These are phyloP conservation scores for Eimeria praecox DNA, from an alignment of 169 alveolate species.

Conservation along the genomic window DNA sequence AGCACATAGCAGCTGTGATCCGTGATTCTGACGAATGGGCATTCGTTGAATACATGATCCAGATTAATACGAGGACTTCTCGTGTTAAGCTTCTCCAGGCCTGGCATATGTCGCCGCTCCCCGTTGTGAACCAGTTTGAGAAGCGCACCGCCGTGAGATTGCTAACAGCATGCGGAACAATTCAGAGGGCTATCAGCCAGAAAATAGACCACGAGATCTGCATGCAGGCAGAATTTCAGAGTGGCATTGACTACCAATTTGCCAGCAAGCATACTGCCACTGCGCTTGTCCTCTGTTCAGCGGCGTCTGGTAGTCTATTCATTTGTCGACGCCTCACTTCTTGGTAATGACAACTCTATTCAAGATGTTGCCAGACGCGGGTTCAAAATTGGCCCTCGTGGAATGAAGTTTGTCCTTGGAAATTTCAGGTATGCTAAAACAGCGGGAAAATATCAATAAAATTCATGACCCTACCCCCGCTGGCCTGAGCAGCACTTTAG, in stretches of 20 bases:
- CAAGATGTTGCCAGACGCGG: constrained; percentile 93
- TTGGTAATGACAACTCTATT: constrained; percentile 91
- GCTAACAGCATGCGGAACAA: constrained; percentile 51
- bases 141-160: constrained; percentile 65
- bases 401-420: constrained; percentile 92
- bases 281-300: constrained; percentile 63
- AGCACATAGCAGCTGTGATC: constrained; percentile 64
- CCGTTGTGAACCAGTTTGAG: constrained; percentile 60
- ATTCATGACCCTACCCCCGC: background rate
- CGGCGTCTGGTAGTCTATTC: constrained; percentile 89
- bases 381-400: constrained; percentile 89
- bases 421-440: constrained; percentile 88
- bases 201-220: constrained; percentile 41
- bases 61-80: constrained; percentile 70
- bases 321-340: constrained; percentile 90
- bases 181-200: constrained; percentile 40
- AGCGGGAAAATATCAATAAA: background rate
- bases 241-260: background rate
- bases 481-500: background rate
- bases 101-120: constrained; percentile 80
- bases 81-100: constrained; percentile 82
- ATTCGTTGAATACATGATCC: constrained; percentile 77
- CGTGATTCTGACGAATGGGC: constrained; percentile 80
- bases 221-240: background rate
- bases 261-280: background rate